These are phyloP conservation scores for Yamadazyma takamatsuzukensis DNA, from an alignment of 805 yeast genomes.

Conservation along the genomic window DNA sequence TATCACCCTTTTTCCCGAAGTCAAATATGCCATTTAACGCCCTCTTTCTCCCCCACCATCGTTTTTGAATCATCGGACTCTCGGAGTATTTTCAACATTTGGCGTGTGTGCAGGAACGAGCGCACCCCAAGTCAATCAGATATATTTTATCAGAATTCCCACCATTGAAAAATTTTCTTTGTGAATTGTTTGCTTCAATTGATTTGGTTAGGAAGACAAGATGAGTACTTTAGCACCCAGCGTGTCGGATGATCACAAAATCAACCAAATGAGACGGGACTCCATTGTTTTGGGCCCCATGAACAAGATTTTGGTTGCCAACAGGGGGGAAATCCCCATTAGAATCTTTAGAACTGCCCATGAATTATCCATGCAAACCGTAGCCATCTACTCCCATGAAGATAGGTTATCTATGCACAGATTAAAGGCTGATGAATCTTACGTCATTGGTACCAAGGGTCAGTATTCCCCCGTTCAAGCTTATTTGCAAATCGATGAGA, in stretches of 20 bases:
- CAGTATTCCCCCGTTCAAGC: conserved; percentile 95
- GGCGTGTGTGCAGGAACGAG: no score
- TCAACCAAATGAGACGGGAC: conserved; percentile 40
- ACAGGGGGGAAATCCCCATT: conserved; percentile 82
- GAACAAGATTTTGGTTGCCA: conserved; percentile 72
- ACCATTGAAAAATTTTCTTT: no score
- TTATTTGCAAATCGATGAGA: conserved; percentile 92
- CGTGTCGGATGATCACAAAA: conserved; percentile 17
- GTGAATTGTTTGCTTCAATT: no score
- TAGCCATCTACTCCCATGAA: conserved; percentile 95
- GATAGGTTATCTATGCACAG: conserved; percentile 94
- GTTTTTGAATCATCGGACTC: no score
- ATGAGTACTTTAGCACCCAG: conserved; percentile 10
- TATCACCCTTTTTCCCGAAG: no score
- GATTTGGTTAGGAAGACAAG: no score
- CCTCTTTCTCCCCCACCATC: no score
- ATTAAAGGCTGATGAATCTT: conserved; percentile 90
- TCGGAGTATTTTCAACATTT: no score
- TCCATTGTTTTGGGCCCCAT: conserved; percentile 42
- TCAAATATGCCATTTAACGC: no score
- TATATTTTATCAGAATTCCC: no score
- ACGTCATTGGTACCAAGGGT: conserved; percentile 85
- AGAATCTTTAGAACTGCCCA: conserved; percentile 96
- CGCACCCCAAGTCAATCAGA: no score
- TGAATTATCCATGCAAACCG: conserved; percentile 94